Evolutionary conservation across 805 yeast genomes (phyloP).

Genomic region (Candida parachauliodes): DNA sequence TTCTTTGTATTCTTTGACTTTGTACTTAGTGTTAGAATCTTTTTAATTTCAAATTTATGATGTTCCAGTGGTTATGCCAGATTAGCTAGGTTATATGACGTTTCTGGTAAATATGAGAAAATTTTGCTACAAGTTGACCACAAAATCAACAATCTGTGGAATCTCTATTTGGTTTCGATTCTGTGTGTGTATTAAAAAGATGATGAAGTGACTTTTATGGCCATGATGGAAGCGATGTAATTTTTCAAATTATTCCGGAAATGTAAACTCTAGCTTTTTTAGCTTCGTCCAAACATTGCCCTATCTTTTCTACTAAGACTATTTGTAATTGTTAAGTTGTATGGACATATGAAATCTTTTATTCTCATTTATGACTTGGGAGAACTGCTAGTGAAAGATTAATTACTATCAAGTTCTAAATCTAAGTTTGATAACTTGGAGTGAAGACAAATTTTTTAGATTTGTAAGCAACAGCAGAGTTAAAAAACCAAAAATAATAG

Average conservation of each 20-base stretch:
- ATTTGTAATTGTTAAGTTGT: background rate
- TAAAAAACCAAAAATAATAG: too few species aligned
- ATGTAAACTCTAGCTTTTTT: background rate
- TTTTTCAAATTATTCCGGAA: background rate
- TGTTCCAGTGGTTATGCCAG: too few species aligned
- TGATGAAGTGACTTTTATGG: background rate
- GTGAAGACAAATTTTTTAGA: too few species aligned
- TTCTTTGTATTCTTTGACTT: too few species aligned
- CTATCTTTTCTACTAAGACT: background rate
- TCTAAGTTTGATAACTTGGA: too few species aligned
- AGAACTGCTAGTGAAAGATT: slow-evolving; percentile 1
- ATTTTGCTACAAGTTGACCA: background rate
- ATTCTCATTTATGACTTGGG: background rate
- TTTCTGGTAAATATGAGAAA: background rate
- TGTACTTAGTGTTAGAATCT: too few species aligned
- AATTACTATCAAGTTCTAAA: background rate
- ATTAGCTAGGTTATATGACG: slow-evolving; percentile 1
- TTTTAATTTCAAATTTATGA: too few species aligned
- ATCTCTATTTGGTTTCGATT: slow-evolving; percentile 1
- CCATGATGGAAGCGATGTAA: slow-evolving; percentile 1
- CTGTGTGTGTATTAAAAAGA: background rate
- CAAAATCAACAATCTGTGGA: background rate
- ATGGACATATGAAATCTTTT: background rate
- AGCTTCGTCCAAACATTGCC: background rate
- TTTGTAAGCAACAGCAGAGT: too few species aligned